Conservation (phyloP, 768 basidiomycete species). For the Hericium erinaceus region DNA sequence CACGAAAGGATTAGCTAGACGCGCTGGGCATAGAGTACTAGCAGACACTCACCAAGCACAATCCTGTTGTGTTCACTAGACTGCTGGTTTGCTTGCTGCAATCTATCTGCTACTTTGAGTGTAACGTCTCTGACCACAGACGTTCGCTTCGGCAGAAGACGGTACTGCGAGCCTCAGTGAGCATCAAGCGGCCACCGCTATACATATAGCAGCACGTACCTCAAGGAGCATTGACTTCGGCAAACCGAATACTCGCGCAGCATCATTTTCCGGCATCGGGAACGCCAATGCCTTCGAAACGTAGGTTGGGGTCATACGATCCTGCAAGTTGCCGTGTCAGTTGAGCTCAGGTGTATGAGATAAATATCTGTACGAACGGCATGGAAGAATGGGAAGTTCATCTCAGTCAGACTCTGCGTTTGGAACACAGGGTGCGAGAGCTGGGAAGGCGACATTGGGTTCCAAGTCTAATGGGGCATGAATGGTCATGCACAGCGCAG, state of each 20-base stretch:
- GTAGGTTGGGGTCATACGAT: constrained; percentile 6
- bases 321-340: not conserved
- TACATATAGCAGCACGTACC: not conserved
- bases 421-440: constrained; percentile 35
- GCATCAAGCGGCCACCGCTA: not conserved
- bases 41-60: constrained; percentile 49
- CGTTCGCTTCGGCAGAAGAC: constrained; percentile 59
- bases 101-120: constrained; percentile 37
- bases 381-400: constrained; percentile 33
- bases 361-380: constrained; percentile 27
- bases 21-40: not conserved
- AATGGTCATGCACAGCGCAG: not conserved
- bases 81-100: constrained; percentile 40
- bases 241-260: constrained; percentile 7
- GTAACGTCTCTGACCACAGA: constrained; percentile 68
- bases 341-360: not conserved
- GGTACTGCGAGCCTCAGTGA: constrained; percentile 35
- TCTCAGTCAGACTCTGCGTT: constrained; percentile 24
- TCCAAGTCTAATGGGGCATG: constrained; percentile 28
- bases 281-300: constrained; percentile 7
- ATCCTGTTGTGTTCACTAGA: constrained; percentile 46
- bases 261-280: constrained; percentile 13
- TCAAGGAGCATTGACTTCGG: constrained; percentile 8
- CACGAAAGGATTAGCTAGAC: constrained; percentile 5
- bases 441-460: constrained; percentile 29